Base-by-base conservation (phyloP, 495 filamentous ascomycete genomes). In the Coniosporium apollinis region DNA sequence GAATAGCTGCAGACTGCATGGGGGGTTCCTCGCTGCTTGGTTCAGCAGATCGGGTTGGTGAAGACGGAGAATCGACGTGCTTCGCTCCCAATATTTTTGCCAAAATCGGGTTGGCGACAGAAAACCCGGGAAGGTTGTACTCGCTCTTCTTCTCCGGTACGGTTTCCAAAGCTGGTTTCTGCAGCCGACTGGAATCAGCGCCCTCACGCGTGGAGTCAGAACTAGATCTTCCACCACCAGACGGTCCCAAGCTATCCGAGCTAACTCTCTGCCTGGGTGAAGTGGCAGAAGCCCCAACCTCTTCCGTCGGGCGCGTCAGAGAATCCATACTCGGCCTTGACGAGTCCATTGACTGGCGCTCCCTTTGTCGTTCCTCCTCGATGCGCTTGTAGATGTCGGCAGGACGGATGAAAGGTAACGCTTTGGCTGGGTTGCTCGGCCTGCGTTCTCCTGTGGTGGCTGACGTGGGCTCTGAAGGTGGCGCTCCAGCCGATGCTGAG, bases 321-420 rank as follows among this genome's bases (percentile, higher is more conserved):
- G 46, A 45, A 28, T 58, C 59, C 36, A 58, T 25, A 38, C 54
- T 60, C 3, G 47, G 57, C 19, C 48, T 34, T 14, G 42, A 51
- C 10, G 68, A 66, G 0, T 75, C 74, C 36, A 63, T 50, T 14
- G 67, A 66, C 30, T 59, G 61, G 9, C 65, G 55, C 51, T 74
- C 67, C 36, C 54, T 62, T 39, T 70, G 60, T 37, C 60, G 66
- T 39, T 81, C 79, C 42, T 82, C 78, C 29, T 69, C 70, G 51
- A 79, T 62, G 2, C 79, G 70, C 38, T 65, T 72, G 50, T 89
- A 89, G 21, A 86, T 79, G 42, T 93, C 82, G 15, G 74, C 74
- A 8, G 84, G 81, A 13, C 79, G 65, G 17, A 83, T 64, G 41
- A 87, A 74, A 2, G 77, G 68, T 1, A 69, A 51, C 3, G 68